Percentiles rank a stretch among this genome's conserved stretches.
phyloP scores from a whole-genome alignment of 129 eudicot genomes.

The Dittrichia graveolens region DNA sequence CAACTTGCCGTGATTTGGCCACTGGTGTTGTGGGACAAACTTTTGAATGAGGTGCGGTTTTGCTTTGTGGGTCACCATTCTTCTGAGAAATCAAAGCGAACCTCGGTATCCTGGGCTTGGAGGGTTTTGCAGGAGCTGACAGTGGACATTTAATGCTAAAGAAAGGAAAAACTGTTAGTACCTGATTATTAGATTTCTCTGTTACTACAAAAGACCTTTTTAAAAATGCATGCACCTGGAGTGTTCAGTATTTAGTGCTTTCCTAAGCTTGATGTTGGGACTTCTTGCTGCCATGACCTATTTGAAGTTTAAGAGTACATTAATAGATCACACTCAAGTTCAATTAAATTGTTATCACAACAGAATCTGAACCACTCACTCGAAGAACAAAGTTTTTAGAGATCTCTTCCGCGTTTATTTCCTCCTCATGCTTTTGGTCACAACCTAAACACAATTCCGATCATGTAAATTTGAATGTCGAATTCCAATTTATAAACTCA shows the following conservation, averaged over 20 bases:
- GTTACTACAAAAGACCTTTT: background rate
- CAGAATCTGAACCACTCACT: slow-evolving; percentile 44
- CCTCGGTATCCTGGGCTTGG: slow-evolving; percentile 64
- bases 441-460: slow-evolving; percentile 62
- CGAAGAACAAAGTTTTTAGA: slow-evolving; percentile 86
- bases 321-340: background rate
- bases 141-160: slow-evolving; percentile 66
- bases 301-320: background rate
- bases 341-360: background rate
- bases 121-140: slow-evolving; percentile 94
- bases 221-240: slow-evolving; percentile 41
- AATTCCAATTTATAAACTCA: slow-evolving; percentile 44
- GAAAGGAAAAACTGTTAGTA: slow-evolving; percentile 13
- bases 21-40: slow-evolving; percentile 61
- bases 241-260: slow-evolving; percentile 55
- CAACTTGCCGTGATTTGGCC: slow-evolving; percentile 66
- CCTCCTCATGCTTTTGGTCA: slow-evolving; percentile 91
- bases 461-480: slow-evolving; percentile 9
- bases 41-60: slow-evolving; percentile 41
- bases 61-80: slow-evolving; percentile 43
- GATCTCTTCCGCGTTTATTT: slow-evolving; percentile 78
- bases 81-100: slow-evolving; percentile 63
- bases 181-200: background rate
- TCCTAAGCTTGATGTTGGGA: slow-evolving; percentile 71
- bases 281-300: slow-evolving; percentile 99